Evolutionary conservation across 257 asterid genomes (phyloP), one percentile per base, ranked within the genome.

Genomic region (Penstemon eatonii): DNA sequence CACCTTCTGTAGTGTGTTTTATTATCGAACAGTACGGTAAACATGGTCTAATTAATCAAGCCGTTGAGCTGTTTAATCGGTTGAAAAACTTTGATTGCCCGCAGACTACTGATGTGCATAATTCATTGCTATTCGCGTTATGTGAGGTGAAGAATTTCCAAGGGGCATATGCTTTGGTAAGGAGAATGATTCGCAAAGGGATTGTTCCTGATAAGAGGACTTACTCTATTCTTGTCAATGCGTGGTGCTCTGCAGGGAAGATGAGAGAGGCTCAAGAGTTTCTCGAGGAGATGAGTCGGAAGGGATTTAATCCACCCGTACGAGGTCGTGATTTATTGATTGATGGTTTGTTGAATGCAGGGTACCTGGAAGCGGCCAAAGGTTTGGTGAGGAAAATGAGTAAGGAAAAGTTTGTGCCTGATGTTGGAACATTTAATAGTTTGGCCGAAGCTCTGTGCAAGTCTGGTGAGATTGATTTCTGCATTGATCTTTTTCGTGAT

Each of bases 201-300:
- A 62, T 73, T 57, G 72, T 71, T 46, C 97, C 97, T 6, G 91
- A 94, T 75, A 94, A 90, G 76, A 85, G 68, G 80, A 94, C 94
- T 18, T 94, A 90, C 51, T 82, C 97, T 0, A 70, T 83, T 63
- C 97, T 94, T 53, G 96, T 94, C 56, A 87, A 89, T 25, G 99
- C 92, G 15, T 94, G 99, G 97, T 91, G 99, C 79, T 84, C 86
- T 42, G 96, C 92, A 0, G 99, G 99, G 74, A 94, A 94, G 80
- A 81, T 94, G 99, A 84, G 79, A 47, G 99, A 94, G 80, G 97
- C 99, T 5, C 99, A 90, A 66, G 91, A 78, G 65, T 94, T 94
- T 78, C 81, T 94, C 74, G 95, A 88, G 83, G 99, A 94, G 82
- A 91, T 94, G 99, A 91, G 95, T 77, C 81, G 79, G 19, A 87